These are phyloP conservation scores for Trichoderma arundinaceum DNA, from an alignment of 2,329 filamentous ascomycete species.

Conservation along the genomic window DNA sequence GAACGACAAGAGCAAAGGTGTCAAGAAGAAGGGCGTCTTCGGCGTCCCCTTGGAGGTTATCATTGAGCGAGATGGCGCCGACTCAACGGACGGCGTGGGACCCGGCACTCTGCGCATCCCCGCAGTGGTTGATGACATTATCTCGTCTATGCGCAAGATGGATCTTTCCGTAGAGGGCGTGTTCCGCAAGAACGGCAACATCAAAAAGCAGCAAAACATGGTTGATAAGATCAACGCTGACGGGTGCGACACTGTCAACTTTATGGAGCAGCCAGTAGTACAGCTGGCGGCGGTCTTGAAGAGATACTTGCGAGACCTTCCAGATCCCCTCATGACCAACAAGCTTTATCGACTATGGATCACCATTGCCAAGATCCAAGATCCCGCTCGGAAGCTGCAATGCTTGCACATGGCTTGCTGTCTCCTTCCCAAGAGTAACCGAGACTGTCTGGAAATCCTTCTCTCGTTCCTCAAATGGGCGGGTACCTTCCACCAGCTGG, in stretches of 20 bases:
- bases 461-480: constrained; percentile 98
- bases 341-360: constrained; percentile 94
- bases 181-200: constrained; percentile 99
- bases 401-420: constrained; percentile 91
- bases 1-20: constrained; percentile 75
- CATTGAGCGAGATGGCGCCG: constrained; percentile 90
- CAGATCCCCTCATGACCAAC: constrained; percentile 91
- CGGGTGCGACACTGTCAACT: constrained; percentile 82
- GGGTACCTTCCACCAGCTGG: constrained; percentile 94
- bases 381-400: constrained; percentile 80
- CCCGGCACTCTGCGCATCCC: constrained; percentile 89
- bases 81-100: constrained; percentile 96
- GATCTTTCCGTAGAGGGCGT: constrained; percentile 98
- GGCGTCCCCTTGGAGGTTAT: constrained; percentile 87
- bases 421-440: constrained; percentile 86
- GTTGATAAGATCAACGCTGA: constrained; percentile 85
- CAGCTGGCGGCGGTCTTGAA: constrained; percentile 93
- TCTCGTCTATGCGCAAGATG: constrained; percentile 96
- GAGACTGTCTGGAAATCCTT: constrained; percentile 92
- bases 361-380: constrained; percentile 83
- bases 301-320: constrained; percentile 91
- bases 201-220: constrained; percentile 87
- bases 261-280: constrained; percentile 87
- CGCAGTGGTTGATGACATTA: constrained; percentile 91
- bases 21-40: constrained; percentile 94